Evolutionary conservation across 768 basidiomycete genomes (phyloP).

Genomic region (Hydnomerulius pinastri): DNA sequence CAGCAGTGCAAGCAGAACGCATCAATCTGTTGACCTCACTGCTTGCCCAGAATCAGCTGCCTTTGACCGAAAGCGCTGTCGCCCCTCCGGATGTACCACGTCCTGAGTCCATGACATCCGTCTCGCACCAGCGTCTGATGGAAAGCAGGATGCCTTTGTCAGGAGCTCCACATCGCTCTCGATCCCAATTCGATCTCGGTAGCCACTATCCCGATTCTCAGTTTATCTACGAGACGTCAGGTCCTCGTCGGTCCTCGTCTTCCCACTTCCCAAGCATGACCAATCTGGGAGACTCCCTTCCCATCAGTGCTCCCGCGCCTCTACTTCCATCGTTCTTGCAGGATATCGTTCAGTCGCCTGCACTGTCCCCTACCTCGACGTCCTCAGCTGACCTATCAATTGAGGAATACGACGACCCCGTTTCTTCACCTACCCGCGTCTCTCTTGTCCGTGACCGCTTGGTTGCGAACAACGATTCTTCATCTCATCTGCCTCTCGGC

Average conservation of each 20-base stretch:
- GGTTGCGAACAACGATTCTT: constrained; percentile 28
- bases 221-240: constrained; percentile 75
- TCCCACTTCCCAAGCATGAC: constrained; percentile 38
- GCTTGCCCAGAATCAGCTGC: constrained; percentile 55
- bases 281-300: constrained; percentile 21
- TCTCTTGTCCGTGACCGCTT: constrained; percentile 28
- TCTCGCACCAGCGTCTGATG: constrained; percentile 42
- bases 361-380: constrained; percentile 62
- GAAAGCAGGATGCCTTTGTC: constrained; percentile 38
- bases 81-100: constrained; percentile 26
- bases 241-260: constrained; percentile 39
- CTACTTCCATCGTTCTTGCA: constrained; percentile 79
- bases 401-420: constrained; percentile 52
- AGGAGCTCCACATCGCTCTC: constrained; percentile 47
- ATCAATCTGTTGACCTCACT: constrained; percentile 79
- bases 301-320: constrained; percentile 41
- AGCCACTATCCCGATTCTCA: constrained; percentile 44
- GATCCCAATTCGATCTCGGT: constrained; percentile 52
- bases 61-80: constrained; percentile 20
- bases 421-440: constrained; percentile 28
- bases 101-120: constrained; percentile 49
- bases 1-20: constrained; percentile 82
- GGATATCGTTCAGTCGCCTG: constrained; percentile 71
- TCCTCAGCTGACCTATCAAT: constrained; percentile 67
- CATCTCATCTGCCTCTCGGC: constrained; percentile 33